These are phyloP conservation scores for Xylaria sp. DNA, from an alignment of 2,329 filamentous ascomycete genomes.

Conservation along the genomic window DNA sequence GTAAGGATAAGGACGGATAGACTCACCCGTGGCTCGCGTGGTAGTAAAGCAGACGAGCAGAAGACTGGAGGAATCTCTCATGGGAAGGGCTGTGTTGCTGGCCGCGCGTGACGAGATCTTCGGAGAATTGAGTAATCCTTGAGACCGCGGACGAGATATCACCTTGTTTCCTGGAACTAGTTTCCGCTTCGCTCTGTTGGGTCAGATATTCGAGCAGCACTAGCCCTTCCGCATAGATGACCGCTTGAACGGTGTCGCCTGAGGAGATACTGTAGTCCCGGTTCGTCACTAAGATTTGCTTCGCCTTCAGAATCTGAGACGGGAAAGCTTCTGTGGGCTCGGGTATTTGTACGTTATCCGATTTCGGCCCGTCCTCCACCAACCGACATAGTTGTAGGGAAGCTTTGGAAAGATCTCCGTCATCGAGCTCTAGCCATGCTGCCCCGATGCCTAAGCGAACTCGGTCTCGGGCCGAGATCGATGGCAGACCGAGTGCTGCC, in stretches of 20 bases:
- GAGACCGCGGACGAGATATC: conserved; percentile 64
- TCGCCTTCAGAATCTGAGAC: conserved; percentile 62
- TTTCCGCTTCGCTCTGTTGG: conserved; percentile 54
- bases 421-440: conserved; percentile 73
- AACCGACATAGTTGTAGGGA: conserved; percentile 56
- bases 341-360: conserved; percentile 16
- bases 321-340: conserved; percentile 48
- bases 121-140: conserved; percentile 56
- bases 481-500: conserved; percentile 65
- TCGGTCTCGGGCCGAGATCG: conserved; percentile 40
- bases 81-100: conserved; percentile 54
- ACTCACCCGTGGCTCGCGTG: conserved; percentile 70
- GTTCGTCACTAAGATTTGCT: conserved; percentile 63
- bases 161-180: conserved; percentile 61
- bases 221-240: conserved; percentile 69
- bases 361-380: conserved; percentile 48
- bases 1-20: not conserved
- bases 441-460: conserved; percentile 68
- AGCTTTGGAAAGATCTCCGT: conserved; percentile 51
- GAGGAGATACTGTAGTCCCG: conserved; percentile 68
- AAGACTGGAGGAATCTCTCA: conserved; percentile 76
- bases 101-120: conserved; percentile 55
- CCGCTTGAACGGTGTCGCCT: conserved; percentile 60
- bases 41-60: conserved; percentile 72
- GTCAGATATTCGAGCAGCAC: conserved; percentile 76